These are phyloP conservation scores for Mortierella sp. DNA, from an alignment of 371 early-diverging fungal species.

Conservation along the genomic window DNA sequence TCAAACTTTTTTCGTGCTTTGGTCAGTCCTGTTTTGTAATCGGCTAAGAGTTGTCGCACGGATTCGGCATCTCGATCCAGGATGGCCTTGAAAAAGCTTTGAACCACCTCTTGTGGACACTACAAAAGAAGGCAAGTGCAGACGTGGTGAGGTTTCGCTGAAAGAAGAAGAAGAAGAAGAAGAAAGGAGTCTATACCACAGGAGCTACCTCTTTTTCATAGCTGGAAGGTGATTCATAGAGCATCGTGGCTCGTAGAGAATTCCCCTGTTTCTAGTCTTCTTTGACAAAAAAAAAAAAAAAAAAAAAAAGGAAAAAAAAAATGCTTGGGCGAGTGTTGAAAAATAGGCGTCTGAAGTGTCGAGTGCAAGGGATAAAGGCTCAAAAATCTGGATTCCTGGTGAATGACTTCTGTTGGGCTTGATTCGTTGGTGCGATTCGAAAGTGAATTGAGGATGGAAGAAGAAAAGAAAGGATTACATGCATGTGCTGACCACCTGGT, in stretches of 20 bases:
- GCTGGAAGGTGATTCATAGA: too few species aligned
- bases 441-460: background rate
- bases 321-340: too few species aligned
- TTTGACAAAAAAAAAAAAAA: too few species aligned
- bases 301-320: too few species aligned
- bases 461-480: conserved; percentile 1
- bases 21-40: conserved; percentile 36
- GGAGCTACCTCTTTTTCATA: too few species aligned
- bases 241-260: too few species aligned
- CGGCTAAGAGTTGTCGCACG: conserved; percentile 31
- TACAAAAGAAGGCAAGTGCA: background rate
- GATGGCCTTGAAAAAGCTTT: conserved; percentile 42
- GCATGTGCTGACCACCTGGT: background rate
- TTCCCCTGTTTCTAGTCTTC: too few species aligned
- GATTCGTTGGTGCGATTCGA: background rate
- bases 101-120: conserved; percentile 9
- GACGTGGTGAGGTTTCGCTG: background rate
- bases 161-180: background rate
- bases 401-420: background rate
- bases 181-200: background rate
- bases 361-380: too few species aligned
- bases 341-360: too few species aligned
- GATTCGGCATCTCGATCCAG: conserved; percentile 34
- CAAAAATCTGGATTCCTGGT: too few species aligned
- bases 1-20: conserved; percentile 19